Evolutionary conservation across 2,329 filamentous ascomycete genomes (phyloP), one percentile per base, ranked within the genome.

Genomic region (Sclerotinia trifoliorum): DNA sequence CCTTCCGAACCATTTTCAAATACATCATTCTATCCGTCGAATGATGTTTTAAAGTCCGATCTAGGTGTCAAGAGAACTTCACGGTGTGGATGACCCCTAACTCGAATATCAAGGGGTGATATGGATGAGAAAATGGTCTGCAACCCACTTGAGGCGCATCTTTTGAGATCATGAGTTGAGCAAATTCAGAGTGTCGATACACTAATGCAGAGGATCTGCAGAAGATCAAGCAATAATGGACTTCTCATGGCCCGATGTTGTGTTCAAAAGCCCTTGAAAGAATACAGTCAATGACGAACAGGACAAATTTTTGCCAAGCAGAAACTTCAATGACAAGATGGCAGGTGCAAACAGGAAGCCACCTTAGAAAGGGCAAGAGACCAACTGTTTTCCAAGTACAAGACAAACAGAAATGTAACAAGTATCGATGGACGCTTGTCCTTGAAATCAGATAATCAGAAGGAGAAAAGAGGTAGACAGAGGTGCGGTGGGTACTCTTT

Each of bases 401-500:
- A 15, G 7, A 3, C 5, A 26, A 5, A 21, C n/a, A n/a, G 0
- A 26, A 35, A 51, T 21, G n/a, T 11, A 26, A 32, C 29, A n/a
- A 39, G 24, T 58, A 26, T 42, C 26, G 60, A 51, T 26, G 44
- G 39, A 63, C 60, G 51, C 60, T 63, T 39, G 46, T 51, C 44
- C 32, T 32, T 51, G 32, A 17, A 26, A 32, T 26, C 39, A n/a
- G 15, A 51, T 21, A 17, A 11, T 49, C 29, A 48, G 58, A 61
- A 26, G 21, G 5, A 49, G n/a, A 51, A 35, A 21, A 57, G 55
- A 24, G 32, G n/a, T 13, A 39, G 17, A 15, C n/a, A 26, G 7
- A 62, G 51, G 60, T 8, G 13, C 21, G 2, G 21, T 26, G 29
- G 21, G 46, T 19, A 19, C 39, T 39, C 60, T 51, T 63, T 63